Evolutionary conservation across 1,284 basidiomycete genomes (phyloP).

Genomic region (Pseudozyma sp.): DNA sequence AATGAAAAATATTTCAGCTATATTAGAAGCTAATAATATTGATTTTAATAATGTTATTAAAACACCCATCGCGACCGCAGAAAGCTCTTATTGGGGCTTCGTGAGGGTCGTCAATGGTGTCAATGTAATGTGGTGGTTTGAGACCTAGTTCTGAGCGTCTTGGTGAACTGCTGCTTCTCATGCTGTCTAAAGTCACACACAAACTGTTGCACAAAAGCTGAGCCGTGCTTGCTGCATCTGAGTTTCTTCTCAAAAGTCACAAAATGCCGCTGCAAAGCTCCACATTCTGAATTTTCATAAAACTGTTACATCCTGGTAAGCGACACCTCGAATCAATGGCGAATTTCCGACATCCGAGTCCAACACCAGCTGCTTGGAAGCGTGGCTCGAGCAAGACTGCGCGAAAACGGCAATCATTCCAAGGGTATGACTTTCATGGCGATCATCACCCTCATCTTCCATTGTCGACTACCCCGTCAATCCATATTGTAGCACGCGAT

Average conservation of each 20-base stretch:
- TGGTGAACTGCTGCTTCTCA: background rate
- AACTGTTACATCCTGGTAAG: conserved; percentile 13
- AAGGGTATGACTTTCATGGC: background rate
- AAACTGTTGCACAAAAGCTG: background rate
- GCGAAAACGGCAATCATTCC: conserved; percentile 15
- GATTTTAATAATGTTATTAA: too few species aligned
- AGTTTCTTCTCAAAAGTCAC: conserved; percentile 33
- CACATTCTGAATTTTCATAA: conserved; percentile 19
- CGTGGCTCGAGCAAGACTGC: conserved; percentile 30
- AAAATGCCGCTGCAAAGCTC: conserved; percentile 18
- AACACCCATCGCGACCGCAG: conserved; percentile 28
- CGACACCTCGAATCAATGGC: background rate
- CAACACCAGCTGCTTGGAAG: conserved; percentile 6
- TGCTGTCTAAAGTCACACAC: conserved; percentile 12
- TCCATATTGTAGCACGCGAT: conserved; percentile 15
- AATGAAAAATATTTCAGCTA: too few species aligned
- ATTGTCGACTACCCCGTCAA: background rate
- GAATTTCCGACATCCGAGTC: conserved; percentile 18
- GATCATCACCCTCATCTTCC: background rate
- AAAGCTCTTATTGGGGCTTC: background rate
- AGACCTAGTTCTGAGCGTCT: background rate
- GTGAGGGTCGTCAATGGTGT: conserved; percentile 3
- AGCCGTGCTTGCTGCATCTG: conserved; percentile 7
- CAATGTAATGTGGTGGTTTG: background rate
- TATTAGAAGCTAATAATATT: too few species aligned